Percentiles rank a stretch among this genome's conserved stretches.
These are phyloP conservation scores for Excoecaria cochinchinensis DNA, from an alignment of 345 rosid species.

Conservation along the genomic window DNA sequence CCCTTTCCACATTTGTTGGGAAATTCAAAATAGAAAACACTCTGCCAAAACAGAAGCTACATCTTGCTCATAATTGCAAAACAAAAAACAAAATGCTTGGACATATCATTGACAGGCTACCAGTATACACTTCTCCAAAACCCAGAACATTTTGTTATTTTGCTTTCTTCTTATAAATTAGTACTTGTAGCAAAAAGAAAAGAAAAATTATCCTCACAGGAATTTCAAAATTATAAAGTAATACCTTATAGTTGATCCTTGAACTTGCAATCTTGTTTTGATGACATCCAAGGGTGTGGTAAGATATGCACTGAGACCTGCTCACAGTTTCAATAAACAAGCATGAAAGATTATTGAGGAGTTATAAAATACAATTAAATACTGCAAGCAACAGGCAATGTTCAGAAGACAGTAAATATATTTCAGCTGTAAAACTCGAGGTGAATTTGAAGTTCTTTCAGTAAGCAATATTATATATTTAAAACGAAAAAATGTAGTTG, in stretches of 20 bases:
- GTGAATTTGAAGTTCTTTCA: not conserved
- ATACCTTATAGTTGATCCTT: slow-evolving; percentile 77
- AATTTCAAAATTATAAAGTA: not conserved
- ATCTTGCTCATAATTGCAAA: too few species aligned
- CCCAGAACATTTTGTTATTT: too few species aligned
- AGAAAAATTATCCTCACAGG: not conserved
- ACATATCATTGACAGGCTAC: too few species aligned
- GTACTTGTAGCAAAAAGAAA: not conserved
- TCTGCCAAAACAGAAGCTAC: too few species aligned
- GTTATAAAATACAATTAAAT: not conserved
- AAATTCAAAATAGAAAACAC: not conserved
- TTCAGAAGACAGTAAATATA: not conserved
- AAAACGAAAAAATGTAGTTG: not conserved
- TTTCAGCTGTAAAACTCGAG: not conserved
- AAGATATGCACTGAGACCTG: slow-evolving; percentile 87
- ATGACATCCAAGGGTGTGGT: slow-evolving; percentile 89
- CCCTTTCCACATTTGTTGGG: not conserved
- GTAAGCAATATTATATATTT: not conserved
- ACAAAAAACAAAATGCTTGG: too few species aligned
- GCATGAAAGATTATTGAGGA: slow-evolving; percentile 5
- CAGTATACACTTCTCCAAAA: too few species aligned
- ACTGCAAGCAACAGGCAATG: not conserved
- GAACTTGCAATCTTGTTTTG: slow-evolving; percentile 94
- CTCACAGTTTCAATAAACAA: slow-evolving; percentile 3
- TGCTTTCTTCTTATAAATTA: too few species aligned